Conservation (phyloP, 169 alveolate species). For the Eimeria praecox region DNA sequence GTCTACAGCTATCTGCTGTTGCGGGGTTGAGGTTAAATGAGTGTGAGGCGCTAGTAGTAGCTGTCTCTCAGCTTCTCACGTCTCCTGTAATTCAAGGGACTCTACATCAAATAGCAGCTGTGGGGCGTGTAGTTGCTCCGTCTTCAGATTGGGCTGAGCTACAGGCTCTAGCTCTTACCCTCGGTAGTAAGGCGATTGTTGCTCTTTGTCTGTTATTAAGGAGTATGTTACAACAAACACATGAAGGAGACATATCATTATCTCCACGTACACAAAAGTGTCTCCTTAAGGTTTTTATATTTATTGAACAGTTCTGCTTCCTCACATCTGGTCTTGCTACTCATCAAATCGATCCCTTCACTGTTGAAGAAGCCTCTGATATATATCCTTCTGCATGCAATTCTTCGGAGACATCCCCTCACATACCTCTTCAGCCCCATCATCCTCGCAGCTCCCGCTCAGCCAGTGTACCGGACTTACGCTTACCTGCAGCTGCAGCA, state of each 20-base stretch:
- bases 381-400: neutral
- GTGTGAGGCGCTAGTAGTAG: conserved; percentile 19
- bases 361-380: neutral
- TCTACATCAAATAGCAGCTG: conserved; percentile 48
- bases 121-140: conserved; percentile 56
- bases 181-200: conserved; percentile 86
- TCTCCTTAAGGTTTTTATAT: conserved; percentile 81
- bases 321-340: conserved; percentile 84
- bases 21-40: conserved; percentile 45
- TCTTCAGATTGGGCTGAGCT: conserved; percentile 49
- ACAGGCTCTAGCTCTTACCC: conserved; percentile 79
- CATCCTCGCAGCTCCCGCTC: neutral
- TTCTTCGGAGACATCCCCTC: neutral
- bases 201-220: conserved; percentile 84
- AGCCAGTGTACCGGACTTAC: conserved; percentile 51
- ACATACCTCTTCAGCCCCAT: neutral
- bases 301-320: conserved; percentile 83
- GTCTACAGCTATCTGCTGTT: conserved; percentile 12
- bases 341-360: conserved; percentile 44
- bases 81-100: conserved; percentile 59
- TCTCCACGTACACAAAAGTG: neutral
- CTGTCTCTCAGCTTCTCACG: conserved; percentile 36
- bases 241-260: conserved; percentile 80
- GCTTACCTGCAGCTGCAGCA: conserved; percentile 7
- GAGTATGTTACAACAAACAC: conserved; percentile 81